phyloP scores from a whole-genome alignment of 148 eudicot genomes.

The Amaranthus cruentus region DNA sequence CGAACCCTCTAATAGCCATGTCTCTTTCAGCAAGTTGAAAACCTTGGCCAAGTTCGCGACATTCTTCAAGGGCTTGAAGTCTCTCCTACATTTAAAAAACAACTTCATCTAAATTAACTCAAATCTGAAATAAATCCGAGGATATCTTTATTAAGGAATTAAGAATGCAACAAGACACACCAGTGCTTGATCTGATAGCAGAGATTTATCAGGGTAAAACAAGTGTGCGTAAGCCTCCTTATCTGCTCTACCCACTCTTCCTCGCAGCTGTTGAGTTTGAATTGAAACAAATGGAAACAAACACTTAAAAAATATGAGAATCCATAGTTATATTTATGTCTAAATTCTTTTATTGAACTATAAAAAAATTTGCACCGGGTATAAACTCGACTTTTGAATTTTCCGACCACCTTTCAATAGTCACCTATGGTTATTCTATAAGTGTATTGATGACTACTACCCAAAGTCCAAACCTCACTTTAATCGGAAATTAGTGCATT shows the following conservation, averaged over 20 bases:
- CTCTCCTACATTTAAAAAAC: conserved; percentile 56
- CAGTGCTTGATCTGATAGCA: conserved; percentile 84
- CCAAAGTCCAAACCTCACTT: too few species aligned
- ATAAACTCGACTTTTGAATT: too few species aligned
- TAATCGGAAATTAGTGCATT: too few species aligned
- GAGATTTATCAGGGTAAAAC: conserved; percentile 81
- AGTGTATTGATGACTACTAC: too few species aligned
- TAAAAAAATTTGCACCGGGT: background rate
- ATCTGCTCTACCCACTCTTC: conserved; percentile 95
- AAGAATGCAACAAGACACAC: conserved; percentile 33
- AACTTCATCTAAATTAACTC: background rate
- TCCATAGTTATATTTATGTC: background rate
- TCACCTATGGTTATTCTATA: too few species aligned
- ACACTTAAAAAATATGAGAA: conserved; percentile 12
- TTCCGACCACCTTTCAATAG: too few species aligned
- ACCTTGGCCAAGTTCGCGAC: conserved; percentile 92
- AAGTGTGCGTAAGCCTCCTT: conserved; percentile 95
- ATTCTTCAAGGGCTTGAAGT: conserved; percentile 94
- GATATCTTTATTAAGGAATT: background rate
- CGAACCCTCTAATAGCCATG: conserved; percentile 97
- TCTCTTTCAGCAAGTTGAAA: conserved; percentile 98
- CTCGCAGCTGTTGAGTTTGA: conserved; percentile 54
- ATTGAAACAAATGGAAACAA: conserved; percentile 7
- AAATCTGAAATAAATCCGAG: background rate
- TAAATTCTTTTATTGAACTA: background rate